These are phyloP conservation scores for Cardiosporidium cionae DNA, from an alignment of 169 alveolate genomes.

Conservation along the genomic window DNA sequence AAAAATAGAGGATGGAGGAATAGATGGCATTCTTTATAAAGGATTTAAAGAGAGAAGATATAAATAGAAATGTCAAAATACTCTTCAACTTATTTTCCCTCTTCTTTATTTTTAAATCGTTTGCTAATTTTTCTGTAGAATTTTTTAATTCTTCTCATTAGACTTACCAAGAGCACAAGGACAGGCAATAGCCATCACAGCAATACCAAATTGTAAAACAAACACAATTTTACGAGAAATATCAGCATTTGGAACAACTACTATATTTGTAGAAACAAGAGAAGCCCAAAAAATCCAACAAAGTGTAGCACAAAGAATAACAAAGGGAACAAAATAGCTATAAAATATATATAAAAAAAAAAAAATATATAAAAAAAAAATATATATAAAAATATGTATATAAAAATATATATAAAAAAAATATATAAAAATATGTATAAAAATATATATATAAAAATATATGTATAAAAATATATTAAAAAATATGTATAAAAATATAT, in stretches of 20 bases:
- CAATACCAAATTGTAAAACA: constrained; percentile 10
- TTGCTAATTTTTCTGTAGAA: not conserved
- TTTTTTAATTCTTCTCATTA: not conserved
- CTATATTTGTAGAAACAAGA: not conserved
- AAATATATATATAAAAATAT: no score
- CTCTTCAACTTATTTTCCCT: not conserved
- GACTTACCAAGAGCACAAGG: constrained; percentile 33
- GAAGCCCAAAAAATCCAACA: not conserved
- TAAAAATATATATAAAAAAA: no score
- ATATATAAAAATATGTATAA: no score
- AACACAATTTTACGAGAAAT: not conserved
- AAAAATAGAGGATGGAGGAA: not conserved
- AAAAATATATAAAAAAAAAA: no score
- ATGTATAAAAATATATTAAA: no score
- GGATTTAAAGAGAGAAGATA: not conserved
- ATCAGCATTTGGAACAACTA: no score
- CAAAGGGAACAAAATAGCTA: no score
- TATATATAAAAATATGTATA: no score
- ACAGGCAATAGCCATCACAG: constrained; percentile 26
- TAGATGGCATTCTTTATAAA: not conserved
- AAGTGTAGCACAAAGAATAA: no score
- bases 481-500: no score
- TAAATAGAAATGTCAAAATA: not conserved
- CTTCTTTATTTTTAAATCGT: not conserved
- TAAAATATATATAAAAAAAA: no score